Conservation (phyloP, 345 rosid species). For the Luvunga scandens region DNA sequence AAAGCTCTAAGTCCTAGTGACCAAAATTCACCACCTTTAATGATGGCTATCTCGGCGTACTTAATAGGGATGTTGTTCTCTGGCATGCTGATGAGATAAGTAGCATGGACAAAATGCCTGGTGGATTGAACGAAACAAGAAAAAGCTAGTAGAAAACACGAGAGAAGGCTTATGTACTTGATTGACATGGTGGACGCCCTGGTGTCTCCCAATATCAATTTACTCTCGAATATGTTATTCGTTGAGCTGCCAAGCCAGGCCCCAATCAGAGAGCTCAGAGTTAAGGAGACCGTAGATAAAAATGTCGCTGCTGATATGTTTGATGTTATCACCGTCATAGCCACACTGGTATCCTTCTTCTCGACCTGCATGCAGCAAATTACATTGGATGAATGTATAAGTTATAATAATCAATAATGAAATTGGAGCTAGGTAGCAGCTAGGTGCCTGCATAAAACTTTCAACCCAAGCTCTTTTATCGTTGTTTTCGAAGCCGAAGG, state of each 20-base stretch:
- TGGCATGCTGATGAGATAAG: slow-evolving; percentile 58
- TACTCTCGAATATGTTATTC: slow-evolving; percentile 34
- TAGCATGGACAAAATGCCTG: slow-evolving; percentile 61
- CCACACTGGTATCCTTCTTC: slow-evolving; percentile 25
- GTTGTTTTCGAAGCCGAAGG: slow-evolving; percentile 62
- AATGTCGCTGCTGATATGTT: slow-evolving; percentile 64
- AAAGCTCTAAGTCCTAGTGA: slow-evolving; percentile 65
- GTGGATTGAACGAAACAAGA: slow-evolving; percentile 70
- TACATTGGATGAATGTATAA: neutral
- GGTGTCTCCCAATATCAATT: slow-evolving; percentile 57
- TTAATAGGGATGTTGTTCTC: slow-evolving; percentile 35
- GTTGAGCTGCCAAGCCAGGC: slow-evolving; percentile 70
- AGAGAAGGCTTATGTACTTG: slow-evolving; percentile 59
- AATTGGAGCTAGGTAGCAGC: neutral
- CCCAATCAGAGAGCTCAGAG: slow-evolving; percentile 74
- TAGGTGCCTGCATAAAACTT: slow-evolving; percentile 51
- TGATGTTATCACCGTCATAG: slow-evolving; percentile 46
- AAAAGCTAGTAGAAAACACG: slow-evolving; percentile 64
- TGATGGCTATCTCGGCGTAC: slow-evolving; percentile 35
- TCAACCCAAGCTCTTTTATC: slow-evolving; percentile 79
- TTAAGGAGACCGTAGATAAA: slow-evolving; percentile 54
- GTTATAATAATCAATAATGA: too few species aligned
- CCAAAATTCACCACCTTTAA: slow-evolving; percentile 78
- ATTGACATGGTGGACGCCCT: slow-evolving; percentile 49
- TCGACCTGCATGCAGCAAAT: slow-evolving; percentile 26